Evolutionary conservation across 257 asterid genomes (phyloP), one percentile per base, ranked within the genome.

Genomic region (Scutellaria minor): DNA sequence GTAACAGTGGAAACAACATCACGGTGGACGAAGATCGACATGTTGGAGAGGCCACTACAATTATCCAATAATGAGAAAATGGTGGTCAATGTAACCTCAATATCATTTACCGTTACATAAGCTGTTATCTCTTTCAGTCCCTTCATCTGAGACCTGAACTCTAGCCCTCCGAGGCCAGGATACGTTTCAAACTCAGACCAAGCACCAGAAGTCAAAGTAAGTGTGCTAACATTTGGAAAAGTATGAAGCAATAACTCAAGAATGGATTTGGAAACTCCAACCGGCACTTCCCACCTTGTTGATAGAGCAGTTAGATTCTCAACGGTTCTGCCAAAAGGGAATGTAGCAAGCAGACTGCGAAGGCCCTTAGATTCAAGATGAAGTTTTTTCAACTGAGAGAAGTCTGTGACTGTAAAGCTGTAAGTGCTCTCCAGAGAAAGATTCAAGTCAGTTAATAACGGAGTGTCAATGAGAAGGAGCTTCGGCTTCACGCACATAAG

Each of bases 401-500:
- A 75, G 59, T 78, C 89, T 47, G 77, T 75, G 22, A 81, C 89
- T 69, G 67, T 82, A 76, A 86, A 85, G 69, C 60, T 77, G 78
- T 73, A 65, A 46, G 87, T 77, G 64, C 78, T 79, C 57, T 75
- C 93, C 7, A 89, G 64, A 62, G 88, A 86, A 15, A 91, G 83
- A 69, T 79, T 79, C 73, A 89, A 76, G 73, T 78, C 74, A 24
- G 79, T 78, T 48, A 91, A 52, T 6, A 71, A 39, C 3, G 97
- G 93, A 74, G 96, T 70, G 53, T 89, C 89, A 10, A 91, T 84
- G 56, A 82, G 71, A 39, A 89, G 89, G 9, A 80, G 56, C 44
- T 66, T 76, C 2, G 93, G 96, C 79, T 79, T 87, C 82, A 83
- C 90, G 2, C 96, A 91, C 68, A 41, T 73, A 50, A 91, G 93